Conservation (phyloP, 106 monocot genomes). For the Dioscorea alata region DNA sequence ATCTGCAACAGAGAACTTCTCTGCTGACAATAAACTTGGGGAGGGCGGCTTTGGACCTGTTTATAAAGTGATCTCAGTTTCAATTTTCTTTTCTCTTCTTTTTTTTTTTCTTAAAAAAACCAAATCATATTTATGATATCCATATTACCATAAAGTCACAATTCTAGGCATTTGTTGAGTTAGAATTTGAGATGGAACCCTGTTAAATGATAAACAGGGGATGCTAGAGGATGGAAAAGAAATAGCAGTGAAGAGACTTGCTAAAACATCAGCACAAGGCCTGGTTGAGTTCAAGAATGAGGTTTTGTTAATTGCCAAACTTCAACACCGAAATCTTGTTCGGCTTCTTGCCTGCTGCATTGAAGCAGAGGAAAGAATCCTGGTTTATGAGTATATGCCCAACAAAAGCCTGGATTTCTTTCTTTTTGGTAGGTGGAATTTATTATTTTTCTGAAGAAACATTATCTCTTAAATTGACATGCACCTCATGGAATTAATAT, state of each 20-base stretch:
- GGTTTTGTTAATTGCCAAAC: not conserved
- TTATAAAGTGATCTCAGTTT: not conserved
- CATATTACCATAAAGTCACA: too few relatives aligned
- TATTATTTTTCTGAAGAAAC: not conserved
- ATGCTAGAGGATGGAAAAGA: not conserved
- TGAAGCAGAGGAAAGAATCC: not conserved
- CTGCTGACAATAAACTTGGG: constrained; percentile 1
- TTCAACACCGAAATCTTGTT: constrained; percentile 7
- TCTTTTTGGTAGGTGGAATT: not conserved
- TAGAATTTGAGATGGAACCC: too few relatives aligned
- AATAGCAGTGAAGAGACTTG: not conserved
- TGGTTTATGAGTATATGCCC: constrained; percentile 3
- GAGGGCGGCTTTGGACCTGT: constrained; percentile 13
- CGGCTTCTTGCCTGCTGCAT: constrained; percentile 1
- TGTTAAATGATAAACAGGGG: not conserved
- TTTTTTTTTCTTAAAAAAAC: too few relatives aligned
- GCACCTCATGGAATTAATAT: not conserved
- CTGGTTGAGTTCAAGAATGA: not conserved
- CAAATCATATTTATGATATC: too few relatives aligned
- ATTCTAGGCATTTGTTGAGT: too few relatives aligned
- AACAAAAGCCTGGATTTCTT: not conserved
- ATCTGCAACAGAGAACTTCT: constrained; percentile 9
- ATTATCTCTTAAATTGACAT: not conserved
- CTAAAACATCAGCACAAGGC: not conserved
- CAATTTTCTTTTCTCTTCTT: too few relatives aligned